These are phyloP conservation scores for Ajuga reptans DNA, from an alignment of 305 asterid genomes.

Conservation along the genomic window DNA sequence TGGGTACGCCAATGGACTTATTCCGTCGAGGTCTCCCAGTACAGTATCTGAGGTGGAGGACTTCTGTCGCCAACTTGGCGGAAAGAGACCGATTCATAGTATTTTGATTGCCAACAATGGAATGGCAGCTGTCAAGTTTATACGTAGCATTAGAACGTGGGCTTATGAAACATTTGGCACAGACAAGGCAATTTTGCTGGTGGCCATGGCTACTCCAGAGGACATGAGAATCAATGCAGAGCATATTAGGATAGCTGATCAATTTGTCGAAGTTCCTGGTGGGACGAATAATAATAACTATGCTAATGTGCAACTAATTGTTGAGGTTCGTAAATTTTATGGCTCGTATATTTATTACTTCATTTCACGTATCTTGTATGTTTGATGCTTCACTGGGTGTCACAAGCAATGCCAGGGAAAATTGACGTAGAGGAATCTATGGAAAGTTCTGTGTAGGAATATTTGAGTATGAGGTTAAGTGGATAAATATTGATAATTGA, in stretches of 20 bases:
- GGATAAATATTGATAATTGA: neutral
- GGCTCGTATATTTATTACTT: neutral
- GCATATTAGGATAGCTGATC: conserved; percentile 97
- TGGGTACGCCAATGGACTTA: conserved; percentile 47
- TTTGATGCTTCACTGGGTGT: neutral
- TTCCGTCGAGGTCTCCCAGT: conserved; percentile 53
- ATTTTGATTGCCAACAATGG: conserved; percentile 95
- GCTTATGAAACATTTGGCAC: conserved; percentile 92
- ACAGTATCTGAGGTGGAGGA: conserved; percentile 54
- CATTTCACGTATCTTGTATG: neutral
- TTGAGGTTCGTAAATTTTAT: conserved; percentile 56
- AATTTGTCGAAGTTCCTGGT: conserved; percentile 98
- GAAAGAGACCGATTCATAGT: conserved; percentile 74
- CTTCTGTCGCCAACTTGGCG: conserved; percentile 76
- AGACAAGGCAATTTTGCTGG: conserved; percentile 87
- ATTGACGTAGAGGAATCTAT: neutral
- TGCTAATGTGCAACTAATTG: conserved; percentile 95
- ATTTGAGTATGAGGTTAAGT: neutral
- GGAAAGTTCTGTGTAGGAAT: conserved; percentile 7
- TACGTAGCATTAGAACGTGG: conserved; percentile 91
- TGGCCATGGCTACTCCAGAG: conserved; percentile 99
- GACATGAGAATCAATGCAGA: conserved; percentile 99
- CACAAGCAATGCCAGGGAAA: conserved; percentile 6
- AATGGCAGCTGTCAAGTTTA: conserved; percentile 98
- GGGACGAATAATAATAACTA: conserved; percentile 97